Evolutionary conservation across 805 yeast genomes (phyloP).

Genomic region (Candida ponderosae): DNA sequence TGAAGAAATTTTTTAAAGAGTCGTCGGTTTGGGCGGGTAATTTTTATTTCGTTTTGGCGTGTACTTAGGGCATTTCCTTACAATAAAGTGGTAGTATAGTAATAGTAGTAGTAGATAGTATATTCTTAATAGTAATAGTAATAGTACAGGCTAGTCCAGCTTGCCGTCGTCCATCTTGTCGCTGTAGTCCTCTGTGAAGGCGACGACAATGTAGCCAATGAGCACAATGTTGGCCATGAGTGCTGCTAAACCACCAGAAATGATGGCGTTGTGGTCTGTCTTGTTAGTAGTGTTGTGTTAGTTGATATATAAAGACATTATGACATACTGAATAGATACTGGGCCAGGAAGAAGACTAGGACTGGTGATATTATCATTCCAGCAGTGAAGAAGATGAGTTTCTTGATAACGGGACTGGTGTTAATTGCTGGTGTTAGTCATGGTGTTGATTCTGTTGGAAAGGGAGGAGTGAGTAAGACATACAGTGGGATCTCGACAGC

Average conservation of each 20-base stretch:
- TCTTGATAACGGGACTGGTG: constrained; percentile 51
- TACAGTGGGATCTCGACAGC: too few relatives aligned
- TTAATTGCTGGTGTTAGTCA: constrained; percentile 1
- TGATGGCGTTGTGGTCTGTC: constrained; percentile 37
- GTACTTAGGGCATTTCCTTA: too few relatives aligned
- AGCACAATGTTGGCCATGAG: constrained; percentile 66
- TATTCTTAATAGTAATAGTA: neutral
- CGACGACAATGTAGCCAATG: constrained; percentile 65
- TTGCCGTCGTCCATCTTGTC: constrained; percentile 31
- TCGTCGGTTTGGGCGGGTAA: too few relatives aligned
- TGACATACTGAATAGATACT: constrained; percentile 25
- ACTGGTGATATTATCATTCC: constrained; percentile 71
- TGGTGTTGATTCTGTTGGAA: too few relatives aligned
- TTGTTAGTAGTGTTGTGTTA: constrained; percentile 11
- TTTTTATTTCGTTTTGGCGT: too few relatives aligned
- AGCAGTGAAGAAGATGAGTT: constrained; percentile 65
- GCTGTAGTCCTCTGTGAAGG: constrained; percentile 56
- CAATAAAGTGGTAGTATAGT: too few relatives aligned
- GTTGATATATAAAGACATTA: constrained; percentile 3
- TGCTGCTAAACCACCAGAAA: constrained; percentile 80
- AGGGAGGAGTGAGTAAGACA: too few relatives aligned
- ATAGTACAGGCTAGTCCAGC: constrained; percentile 7
- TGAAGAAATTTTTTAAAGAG: too few relatives aligned
- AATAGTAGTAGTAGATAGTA: neutral
- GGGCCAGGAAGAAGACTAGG: constrained; percentile 49